A percentile compares a stretch with the other conserved stretches of the same genome.
phyloP scores from a whole-genome alignment of 805 yeast species.

The Candida chauliodis region DNA sequence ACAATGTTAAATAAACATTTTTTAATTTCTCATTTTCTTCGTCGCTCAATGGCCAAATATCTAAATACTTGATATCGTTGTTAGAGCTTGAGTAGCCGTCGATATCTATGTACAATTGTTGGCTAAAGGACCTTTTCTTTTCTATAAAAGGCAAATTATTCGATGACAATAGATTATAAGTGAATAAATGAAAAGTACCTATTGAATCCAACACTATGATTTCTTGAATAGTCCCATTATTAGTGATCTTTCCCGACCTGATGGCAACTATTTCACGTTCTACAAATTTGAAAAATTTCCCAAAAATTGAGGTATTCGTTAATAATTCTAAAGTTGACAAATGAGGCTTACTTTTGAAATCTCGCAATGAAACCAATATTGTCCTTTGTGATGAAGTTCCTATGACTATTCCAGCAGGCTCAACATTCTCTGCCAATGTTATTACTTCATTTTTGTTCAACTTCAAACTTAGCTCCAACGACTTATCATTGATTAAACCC shows the following conservation, averaged over 20 bases:
- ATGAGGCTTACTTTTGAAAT: conserved; percentile 61
- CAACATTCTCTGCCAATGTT: conserved; percentile 54
- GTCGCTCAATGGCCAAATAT: conserved; percentile 47
- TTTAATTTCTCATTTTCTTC: conserved; percentile 13
- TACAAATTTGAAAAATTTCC: conserved; percentile 4
- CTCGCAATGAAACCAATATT: conserved; percentile 59
- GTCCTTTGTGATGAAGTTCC: conserved; percentile 71
- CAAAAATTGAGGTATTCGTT: conserved; percentile 13
- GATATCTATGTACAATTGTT: conserved; percentile 29
- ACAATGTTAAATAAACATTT: conserved; percentile 42
- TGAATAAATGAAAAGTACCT: conserved; percentile 34
- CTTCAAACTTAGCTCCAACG: conserved; percentile 41
- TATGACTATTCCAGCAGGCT: conserved; percentile 70
- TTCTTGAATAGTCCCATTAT: conserved; percentile 45
- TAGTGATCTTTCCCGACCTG: conserved; percentile 48
- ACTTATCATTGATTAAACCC: conserved; percentile 48
- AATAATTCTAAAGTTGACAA: conserved; percentile 34
- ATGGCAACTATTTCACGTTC: conserved; percentile 55
- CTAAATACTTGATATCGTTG: conserved; percentile 53
- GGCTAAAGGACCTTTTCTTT: conserved; percentile 24
- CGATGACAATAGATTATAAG: conserved; percentile 26
- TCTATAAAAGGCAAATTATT: conserved; percentile 26
- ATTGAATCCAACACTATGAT: conserved; percentile 44
- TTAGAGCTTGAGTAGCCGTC: conserved; percentile 49
- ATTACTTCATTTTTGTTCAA: conserved; percentile 51